These are phyloP conservation scores for Didymella keratinophila DNA, from an alignment of 2,329 filamentous ascomycete genomes.

Conservation along the genomic window DNA sequence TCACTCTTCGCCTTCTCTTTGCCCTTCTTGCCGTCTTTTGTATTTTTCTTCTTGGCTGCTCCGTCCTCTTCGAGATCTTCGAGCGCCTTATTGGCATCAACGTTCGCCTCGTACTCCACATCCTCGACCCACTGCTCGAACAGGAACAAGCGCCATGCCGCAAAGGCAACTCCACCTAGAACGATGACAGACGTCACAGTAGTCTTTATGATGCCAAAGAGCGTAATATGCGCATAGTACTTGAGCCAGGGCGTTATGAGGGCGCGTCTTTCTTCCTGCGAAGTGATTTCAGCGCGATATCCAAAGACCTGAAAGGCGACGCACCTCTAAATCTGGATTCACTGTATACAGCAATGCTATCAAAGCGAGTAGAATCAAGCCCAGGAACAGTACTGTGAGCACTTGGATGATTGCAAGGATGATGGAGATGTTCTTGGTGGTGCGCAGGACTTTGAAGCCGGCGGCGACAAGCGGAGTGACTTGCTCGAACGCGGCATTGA, in stretches of 20 bases:
- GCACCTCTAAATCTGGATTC: conserved; percentile 57
- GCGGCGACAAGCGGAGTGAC: conserved; percentile 61
- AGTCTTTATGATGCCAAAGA: conserved; percentile 31
- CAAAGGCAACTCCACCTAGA: conserved; percentile 11
- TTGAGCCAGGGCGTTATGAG: conserved; percentile 55
- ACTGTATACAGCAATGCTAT: conserved; percentile 55
- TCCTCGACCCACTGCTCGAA: conserved; percentile 36
- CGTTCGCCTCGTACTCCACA: conserved; percentile 41
- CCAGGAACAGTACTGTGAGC: conserved; percentile 54
- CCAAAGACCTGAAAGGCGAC: neutral
- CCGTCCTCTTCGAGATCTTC: conserved; percentile 30
- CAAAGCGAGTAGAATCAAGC: conserved; percentile 50
- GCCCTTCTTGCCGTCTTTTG: conserved; percentile 6
- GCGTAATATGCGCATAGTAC: conserved; percentile 39
- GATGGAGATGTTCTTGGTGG: conserved; percentile 60
- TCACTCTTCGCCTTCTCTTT: conserved; percentile 10
- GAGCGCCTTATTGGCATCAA: conserved; percentile 42
- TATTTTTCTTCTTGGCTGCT: conserved; percentile 2
- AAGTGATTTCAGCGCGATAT: too few species aligned
- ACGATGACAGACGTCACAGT: conserved; percentile 4
- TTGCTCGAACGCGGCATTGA: conserved; percentile 61
- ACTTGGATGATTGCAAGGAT: conserved; percentile 59
- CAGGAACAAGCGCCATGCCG: conserved; percentile 31
- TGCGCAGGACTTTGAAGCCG: conserved; percentile 59
- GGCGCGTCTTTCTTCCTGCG: conserved; percentile 46